phyloP scores from a whole-genome alignment of 2,329 filamentous ascomycete species.

The Penicillium paneum region DNA sequence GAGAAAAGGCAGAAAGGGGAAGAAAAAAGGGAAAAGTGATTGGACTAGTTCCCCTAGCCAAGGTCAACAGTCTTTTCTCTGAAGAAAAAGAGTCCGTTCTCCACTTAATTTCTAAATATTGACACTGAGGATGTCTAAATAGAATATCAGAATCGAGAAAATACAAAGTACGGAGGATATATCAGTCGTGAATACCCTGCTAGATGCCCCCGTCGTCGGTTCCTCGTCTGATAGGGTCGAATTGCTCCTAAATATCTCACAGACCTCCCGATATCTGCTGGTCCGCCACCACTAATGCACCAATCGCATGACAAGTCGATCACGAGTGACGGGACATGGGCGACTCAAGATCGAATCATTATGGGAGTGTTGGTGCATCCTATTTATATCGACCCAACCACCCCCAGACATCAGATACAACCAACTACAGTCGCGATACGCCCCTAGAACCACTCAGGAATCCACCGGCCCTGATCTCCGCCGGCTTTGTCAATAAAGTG shows the following conservation, averaged over 20 bases:
- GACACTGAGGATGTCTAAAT: neutral
- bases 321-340: constrained; percentile 12
- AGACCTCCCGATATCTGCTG: constrained; percentile 1
- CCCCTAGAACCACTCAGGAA: constrained; percentile 19
- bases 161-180: too few species aligned
- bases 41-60: constrained; percentile 2
- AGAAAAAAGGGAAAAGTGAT: constrained; percentile 2
- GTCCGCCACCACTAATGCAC: constrained; percentile 11
- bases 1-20: neutral
- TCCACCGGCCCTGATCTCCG: constrained; percentile 24
- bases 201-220: too few species aligned
- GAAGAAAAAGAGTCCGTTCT: neutral
- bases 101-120: constrained; percentile 5
- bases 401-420: neutral
- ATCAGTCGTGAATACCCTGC: too few species aligned
- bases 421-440: constrained; percentile 22
- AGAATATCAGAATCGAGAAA: too few species aligned
- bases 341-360: constrained; percentile 2
- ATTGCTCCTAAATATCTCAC: neutral
- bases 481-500: constrained; percentile 20
- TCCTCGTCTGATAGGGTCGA: neutral
- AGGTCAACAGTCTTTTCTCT: neutral
- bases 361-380: neutral
- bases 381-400: constrained; percentile 17
- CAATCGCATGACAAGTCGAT: constrained; percentile 21